These are phyloP conservation scores for Aureobasidium sp. DNA, from an alignment of 2,329 filamentous ascomycete genomes.

Conservation along the genomic window DNA sequence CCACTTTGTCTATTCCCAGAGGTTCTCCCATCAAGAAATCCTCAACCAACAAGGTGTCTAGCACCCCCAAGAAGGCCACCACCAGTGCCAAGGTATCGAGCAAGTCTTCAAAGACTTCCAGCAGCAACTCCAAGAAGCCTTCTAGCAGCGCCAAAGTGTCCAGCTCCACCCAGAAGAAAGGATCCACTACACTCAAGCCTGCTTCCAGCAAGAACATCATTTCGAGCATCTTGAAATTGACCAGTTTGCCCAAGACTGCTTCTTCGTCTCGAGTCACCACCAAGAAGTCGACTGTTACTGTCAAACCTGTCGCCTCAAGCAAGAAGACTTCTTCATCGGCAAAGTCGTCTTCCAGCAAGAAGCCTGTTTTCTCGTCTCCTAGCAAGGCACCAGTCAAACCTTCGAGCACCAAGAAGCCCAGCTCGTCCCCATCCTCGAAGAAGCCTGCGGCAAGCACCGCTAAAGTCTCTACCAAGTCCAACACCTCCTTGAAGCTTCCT, in stretches of 20 bases:
- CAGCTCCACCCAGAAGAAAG: not conserved
- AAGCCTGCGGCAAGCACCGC: not conserved
- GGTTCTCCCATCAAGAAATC: not conserved
- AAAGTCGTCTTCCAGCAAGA: not conserved
- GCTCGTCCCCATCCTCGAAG: not conserved
- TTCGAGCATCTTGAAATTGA: not conserved
- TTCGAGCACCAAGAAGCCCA: not conserved
- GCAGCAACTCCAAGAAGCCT: not conserved
- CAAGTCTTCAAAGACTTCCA: no score
- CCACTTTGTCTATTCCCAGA: not conserved
- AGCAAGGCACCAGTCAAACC: not conserved
- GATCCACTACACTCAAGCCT: not conserved
- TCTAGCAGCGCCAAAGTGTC: not conserved
- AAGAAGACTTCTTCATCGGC: not conserved
- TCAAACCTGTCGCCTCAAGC: not conserved
- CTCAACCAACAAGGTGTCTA: not conserved
- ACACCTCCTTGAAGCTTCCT: not conserved
- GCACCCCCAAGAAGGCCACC: not conserved
- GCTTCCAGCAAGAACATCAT: not conserved
- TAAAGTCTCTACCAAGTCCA: not conserved
- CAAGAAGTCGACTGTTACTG: not conserved
- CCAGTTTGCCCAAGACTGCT: not conserved
- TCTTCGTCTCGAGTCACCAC: not conserved
- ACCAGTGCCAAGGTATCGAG: not conserved
- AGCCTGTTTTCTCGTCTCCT: not conserved